Evolutionary conservation across 176 grass and related monocot species (phyloP).

Genomic region (Chloris gayana): DNA sequence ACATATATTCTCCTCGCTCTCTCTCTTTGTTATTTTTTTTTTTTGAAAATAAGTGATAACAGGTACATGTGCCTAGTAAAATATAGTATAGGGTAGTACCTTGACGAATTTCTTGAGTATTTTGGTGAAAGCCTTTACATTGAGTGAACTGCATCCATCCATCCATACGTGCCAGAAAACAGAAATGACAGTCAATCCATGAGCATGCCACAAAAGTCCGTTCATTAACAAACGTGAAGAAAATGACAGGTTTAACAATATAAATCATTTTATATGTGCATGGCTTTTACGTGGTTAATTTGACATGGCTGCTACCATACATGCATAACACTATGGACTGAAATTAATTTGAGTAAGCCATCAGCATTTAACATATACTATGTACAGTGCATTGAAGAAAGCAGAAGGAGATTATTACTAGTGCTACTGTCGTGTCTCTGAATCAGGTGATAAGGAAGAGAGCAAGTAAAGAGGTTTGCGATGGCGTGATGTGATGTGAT

Average conservation of each 20-base stretch:
- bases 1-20: not conserved
- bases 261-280: not conserved
- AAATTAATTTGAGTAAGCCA: not conserved
- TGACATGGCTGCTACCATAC: not conserved
- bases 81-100: conserved; percentile 61
- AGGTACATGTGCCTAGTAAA: not conserved
- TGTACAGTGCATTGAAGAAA: not conserved
- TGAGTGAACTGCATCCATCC: conserved; percentile 70
- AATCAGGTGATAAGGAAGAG: not conserved
- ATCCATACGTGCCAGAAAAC: conserved; percentile 19
- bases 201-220: not conserved
- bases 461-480: not conserved
- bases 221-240: not conserved
- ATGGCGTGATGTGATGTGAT: not conserved
- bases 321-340: not conserved
- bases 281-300: not conserved
- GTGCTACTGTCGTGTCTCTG: not conserved
- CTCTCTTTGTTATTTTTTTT: no score
- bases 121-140: conserved; percentile 91
- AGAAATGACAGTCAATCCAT: not conserved
- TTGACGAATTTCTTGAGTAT: conserved; percentile 96
- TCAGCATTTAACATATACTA: not conserved
- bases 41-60: not conserved
- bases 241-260: conserved; percentile 22
- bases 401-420: not conserved